Evolutionary conservation across 116 monocot species (phyloP).

Genomic region (Phalaenopsis hybrid): DNA sequence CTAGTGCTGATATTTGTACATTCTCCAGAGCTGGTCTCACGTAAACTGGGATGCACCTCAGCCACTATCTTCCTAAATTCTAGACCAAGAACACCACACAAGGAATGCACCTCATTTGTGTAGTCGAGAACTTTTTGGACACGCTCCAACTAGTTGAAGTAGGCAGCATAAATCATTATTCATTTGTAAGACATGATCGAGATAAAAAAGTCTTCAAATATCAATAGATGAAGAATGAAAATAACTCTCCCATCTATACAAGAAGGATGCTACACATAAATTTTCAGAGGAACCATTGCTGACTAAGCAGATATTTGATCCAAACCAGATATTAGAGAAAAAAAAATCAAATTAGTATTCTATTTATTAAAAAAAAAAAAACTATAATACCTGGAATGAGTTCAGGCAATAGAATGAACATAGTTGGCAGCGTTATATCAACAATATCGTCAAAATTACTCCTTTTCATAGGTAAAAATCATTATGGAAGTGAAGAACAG

Average conservation of each 20-base stretch:
- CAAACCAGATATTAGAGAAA: not conserved
- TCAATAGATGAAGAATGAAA: not conserved
- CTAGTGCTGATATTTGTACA: conserved; percentile 37
- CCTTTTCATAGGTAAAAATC: not conserved
- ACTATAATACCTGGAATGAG: not conserved
- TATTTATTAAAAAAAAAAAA: not conserved
- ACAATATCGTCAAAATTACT: not conserved
- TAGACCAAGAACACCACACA: conserved; percentile 39
- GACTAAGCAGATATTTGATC: not conserved
- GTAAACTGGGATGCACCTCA: conserved; percentile 43
- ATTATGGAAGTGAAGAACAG: not conserved
- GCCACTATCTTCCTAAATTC: conserved; percentile 36
- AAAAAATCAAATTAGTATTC: not conserved
- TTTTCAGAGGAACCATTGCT: not conserved
- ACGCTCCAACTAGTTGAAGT: conserved; percentile 29
- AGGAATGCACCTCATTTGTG: conserved; percentile 35
- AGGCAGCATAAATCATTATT: not conserved
- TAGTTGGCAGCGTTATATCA: not conserved
- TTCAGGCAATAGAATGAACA: not conserved
- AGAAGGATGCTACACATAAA: not conserved
- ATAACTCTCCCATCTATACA: not conserved
- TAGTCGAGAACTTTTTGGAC: conserved; percentile 38
- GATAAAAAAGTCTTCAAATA: not conserved
- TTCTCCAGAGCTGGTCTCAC: conserved; percentile 18
- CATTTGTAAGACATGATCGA: not conserved